Conservation (phyloP, 163 green algal genomes). For the Chlorella variabilis region DNA sequence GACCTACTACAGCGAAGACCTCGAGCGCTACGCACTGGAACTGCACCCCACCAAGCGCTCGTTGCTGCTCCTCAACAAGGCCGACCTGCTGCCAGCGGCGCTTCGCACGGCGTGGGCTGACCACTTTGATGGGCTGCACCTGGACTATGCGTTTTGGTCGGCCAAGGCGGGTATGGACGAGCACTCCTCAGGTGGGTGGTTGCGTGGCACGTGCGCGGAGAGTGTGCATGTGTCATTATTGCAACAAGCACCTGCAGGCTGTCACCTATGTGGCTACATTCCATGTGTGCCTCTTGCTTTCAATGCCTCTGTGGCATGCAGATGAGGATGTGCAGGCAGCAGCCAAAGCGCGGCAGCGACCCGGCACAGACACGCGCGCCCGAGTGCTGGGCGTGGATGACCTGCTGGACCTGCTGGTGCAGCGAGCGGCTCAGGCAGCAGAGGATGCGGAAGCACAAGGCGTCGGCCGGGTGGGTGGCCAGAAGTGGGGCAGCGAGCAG, state of each 20-base stretch:
- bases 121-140: constrained; percentile 63
- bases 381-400: constrained; percentile 74
- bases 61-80: constrained; percentile 94
- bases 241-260: too few relatives aligned
- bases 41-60: constrained; percentile 68
- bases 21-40: constrained; percentile 78
- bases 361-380: constrained; percentile 53
- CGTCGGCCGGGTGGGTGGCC: constrained; percentile 2
- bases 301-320: background rate
- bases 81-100: constrained; percentile 87
- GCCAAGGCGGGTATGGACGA: constrained; percentile 74
- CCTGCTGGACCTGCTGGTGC: constrained; percentile 78
- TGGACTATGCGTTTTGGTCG: constrained; percentile 90
- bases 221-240: too few relatives aligned
- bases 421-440: constrained; percentile 50
- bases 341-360: background rate
- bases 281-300: too few relatives aligned
- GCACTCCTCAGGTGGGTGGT: constrained; percentile 8
- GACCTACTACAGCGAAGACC: constrained; percentile 88
- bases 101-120: constrained; percentile 57
- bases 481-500: background rate
- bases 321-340: constrained; percentile 11
- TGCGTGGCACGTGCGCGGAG: background rate
- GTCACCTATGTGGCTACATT: too few relatives aligned
- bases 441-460: constrained; percentile 23